Percentiles rank a stretch among this genome's conserved stretches.
phyloP scores from a whole-genome alignment of 1,139 yeast species.

The Lodderomyces margitis region DNA sequence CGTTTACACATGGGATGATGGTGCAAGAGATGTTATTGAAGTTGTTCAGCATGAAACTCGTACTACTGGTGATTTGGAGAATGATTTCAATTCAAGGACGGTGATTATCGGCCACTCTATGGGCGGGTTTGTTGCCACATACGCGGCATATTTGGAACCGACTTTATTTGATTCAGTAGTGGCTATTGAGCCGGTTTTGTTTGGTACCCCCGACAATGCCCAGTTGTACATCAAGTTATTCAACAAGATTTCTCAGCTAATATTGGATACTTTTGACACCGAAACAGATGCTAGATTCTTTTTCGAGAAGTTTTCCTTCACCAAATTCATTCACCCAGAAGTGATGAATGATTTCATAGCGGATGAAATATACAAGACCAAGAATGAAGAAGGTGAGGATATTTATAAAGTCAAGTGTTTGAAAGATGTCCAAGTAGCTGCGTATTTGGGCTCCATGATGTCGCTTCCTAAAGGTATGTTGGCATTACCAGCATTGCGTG shows the following conservation, averaged over 20 bases:
- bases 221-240: conserved; percentile 23
- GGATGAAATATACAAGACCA: conserved; percentile 30
- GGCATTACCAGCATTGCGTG: conserved; percentile 33
- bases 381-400: conserved; percentile 31
- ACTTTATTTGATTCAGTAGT: conserved; percentile 53
- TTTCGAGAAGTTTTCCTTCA: conserved; percentile 45
- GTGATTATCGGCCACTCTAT: conserved; percentile 70
- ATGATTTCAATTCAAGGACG: conserved; percentile 34
- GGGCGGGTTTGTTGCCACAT: conserved; percentile 60
- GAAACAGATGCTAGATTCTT: conserved; percentile 41
- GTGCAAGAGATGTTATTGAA: conserved; percentile 54
- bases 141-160: conserved; percentile 54
- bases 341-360: conserved; percentile 43
- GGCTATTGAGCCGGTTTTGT: conserved; percentile 62
- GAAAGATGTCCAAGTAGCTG: conserved; percentile 44
- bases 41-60: conserved; percentile 44
- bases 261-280: conserved; percentile 36
- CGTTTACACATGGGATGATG: conserved; percentile 61
- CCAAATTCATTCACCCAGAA: conserved; percentile 43
- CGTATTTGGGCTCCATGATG: conserved; percentile 44
- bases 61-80: conserved; percentile 35
- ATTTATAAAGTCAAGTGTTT: conserved; percentile 32
- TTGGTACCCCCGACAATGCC: conserved; percentile 17
- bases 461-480: conserved; percentile 33
- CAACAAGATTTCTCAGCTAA: conserved; percentile 24